Evolutionary conservation across 73 alveolate species (phyloP).

Genomic region (Paramecium sonneborni): DNA sequence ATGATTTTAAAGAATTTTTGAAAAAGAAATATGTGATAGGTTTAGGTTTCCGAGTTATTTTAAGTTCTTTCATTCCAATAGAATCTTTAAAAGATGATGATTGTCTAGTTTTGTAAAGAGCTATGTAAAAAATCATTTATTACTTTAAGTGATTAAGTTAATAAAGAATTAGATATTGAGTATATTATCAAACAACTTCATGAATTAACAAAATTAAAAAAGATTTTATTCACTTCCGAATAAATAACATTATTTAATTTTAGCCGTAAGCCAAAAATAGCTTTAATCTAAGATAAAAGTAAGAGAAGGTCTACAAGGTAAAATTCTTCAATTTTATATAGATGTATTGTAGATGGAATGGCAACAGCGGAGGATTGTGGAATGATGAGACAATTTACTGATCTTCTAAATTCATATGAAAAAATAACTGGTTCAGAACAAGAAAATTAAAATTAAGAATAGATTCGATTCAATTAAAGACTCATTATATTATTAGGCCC

Average conservation of each 20-base stretch:
- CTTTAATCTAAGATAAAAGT: neutral
- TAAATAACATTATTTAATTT: neutral
- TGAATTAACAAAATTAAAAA: slow-evolving; percentile 9
- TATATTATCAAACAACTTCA: neutral
- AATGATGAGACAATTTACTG: neutral
- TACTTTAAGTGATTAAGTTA: neutral
- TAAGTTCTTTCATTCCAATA: neutral
- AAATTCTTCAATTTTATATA: neutral
- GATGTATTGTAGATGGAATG: neutral
- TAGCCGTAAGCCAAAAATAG: slow-evolving; percentile 20
- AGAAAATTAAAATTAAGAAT: neutral
- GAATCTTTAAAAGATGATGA: neutral
- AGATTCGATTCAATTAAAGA: neutral
- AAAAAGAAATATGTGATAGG: neutral
- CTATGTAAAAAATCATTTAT: neutral
- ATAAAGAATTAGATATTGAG: slow-evolving; percentile 2
- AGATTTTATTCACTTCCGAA: neutral
- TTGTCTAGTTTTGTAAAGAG: neutral
- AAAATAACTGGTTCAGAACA: neutral
- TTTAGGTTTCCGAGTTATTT: neutral
- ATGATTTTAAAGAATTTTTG: neutral
- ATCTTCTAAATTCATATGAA: neutral
- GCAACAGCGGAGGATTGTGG: neutral
- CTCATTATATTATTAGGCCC: neutral
- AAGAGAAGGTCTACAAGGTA: neutral